These are phyloP conservation scores for Apiosordaria backusii DNA, from an alignment of 495 filamentous ascomycete genomes.

Conservation along the genomic window DNA sequence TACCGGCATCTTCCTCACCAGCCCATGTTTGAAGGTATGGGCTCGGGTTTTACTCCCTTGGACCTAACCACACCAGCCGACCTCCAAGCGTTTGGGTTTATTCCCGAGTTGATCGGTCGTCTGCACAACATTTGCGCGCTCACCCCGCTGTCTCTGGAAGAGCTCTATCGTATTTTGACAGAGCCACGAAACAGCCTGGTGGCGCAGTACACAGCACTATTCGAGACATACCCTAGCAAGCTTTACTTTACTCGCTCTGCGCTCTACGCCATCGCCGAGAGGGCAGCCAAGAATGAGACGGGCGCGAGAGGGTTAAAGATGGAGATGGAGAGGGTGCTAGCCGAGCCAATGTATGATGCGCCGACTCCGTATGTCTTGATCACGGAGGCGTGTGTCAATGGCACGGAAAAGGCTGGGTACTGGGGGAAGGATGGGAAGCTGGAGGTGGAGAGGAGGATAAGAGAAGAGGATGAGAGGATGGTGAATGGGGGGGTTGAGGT, in stretches of 20 bases:
- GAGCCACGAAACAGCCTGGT: conserved; percentile 86
- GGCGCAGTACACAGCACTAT: conserved; percentile 79
- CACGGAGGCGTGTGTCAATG: conserved; percentile 67
- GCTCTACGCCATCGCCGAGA: conserved; percentile 71
- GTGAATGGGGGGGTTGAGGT: conserved; percentile 7
- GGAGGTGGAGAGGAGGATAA: conserved; percentile 51
- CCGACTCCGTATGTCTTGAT: conserved; percentile 66
- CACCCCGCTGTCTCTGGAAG: conserved; percentile 69
- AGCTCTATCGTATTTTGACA: conserved; percentile 82
- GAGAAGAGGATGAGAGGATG: conserved; percentile 48
- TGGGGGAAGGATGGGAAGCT: conserved; percentile 50
- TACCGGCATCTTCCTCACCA: conserved; percentile 45
- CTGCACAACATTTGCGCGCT: conserved; percentile 85
- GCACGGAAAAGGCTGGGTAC: conserved; percentile 52
- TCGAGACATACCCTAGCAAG: conserved; percentile 77
- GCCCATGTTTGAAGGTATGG: conserved; percentile 30
- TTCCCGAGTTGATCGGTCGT: conserved; percentile 88
- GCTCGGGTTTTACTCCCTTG: conserved; percentile 62
- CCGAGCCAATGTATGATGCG: conserved; percentile 87
- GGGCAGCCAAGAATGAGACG: conserved; percentile 71
- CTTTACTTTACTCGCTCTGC: conserved; percentile 79
- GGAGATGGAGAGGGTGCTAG: conserved; percentile 82
- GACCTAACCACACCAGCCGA: conserved; percentile 79
- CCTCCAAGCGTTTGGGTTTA: conserved; percentile 87
- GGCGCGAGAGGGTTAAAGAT: conserved; percentile 85